phyloP scores from a whole-genome alignment of 2,329 filamentous ascomycete species.

The Colletotrichum brevisporum region DNA sequence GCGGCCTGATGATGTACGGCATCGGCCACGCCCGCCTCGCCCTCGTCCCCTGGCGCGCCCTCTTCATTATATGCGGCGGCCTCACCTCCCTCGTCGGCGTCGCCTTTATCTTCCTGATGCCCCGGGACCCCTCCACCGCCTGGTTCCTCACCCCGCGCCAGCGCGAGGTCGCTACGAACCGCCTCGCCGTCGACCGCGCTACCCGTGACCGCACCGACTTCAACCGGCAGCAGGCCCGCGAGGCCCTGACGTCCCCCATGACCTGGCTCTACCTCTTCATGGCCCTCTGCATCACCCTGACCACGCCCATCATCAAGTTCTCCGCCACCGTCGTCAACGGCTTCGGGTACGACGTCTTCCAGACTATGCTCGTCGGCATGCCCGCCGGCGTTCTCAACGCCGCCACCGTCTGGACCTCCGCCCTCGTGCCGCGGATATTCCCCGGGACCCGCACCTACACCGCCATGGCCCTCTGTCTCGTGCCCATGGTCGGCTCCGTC shows the following conservation, averaged over 20 bases:
- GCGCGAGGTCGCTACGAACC: slow-evolving; percentile 17
- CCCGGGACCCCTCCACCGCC: slow-evolving; percentile 23
- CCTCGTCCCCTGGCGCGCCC: slow-evolving; percentile 40
- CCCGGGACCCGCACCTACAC: slow-evolving; percentile 46
- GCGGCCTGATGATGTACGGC: slow-evolving; percentile 48
- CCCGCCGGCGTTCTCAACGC: slow-evolving; percentile 32
- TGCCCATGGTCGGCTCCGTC: slow-evolving; percentile 34
- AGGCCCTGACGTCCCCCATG: slow-evolving; percentile 39
- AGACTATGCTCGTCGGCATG: slow-evolving; percentile 39
- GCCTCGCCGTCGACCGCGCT: slow-evolving; percentile 42
- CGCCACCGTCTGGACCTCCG: slow-evolving; percentile 38
- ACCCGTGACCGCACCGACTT: slow-evolving; percentile 41
- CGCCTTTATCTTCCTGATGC: slow-evolving; percentile 27
- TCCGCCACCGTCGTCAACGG: slow-evolving; percentile 40
- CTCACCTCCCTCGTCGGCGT: slow-evolving; percentile 4
- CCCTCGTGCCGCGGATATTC: slow-evolving; percentile 41
- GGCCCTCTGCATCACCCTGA: slow-evolving; percentile 43
- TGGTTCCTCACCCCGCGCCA: slow-evolving; percentile 30
- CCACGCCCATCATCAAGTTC: slow-evolving; percentile 44
- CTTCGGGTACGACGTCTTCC: slow-evolving; percentile 38
- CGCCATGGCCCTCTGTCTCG: slow-evolving; percentile 6
- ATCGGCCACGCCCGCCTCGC: slow-evolving; percentile 40
- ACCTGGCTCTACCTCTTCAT: slow-evolving; percentile 43
- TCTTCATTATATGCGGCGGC: slow-evolving; percentile 43
- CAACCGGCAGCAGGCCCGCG: slow-evolving; percentile 40